Conservation (phyloP, 2,329 filamentous ascomycete species). For the Arthrobotrys megalospora region DNA sequence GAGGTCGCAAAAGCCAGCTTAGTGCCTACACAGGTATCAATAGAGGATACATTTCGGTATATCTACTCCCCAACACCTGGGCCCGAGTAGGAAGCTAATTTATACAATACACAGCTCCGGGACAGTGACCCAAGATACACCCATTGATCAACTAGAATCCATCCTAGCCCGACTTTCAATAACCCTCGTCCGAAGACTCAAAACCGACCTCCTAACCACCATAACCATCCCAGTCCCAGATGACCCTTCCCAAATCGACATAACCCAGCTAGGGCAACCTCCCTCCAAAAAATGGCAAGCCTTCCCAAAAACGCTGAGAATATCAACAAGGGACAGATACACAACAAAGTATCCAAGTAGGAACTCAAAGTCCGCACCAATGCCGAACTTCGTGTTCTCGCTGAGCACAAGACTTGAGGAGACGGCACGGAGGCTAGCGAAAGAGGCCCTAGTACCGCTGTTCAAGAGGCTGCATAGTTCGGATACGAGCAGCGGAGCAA, state of each 20-base stretch:
- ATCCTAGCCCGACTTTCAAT: conserved; percentile 61
- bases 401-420: conserved; percentile 73
- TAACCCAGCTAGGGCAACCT: conserved; percentile 46
- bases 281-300: conserved; percentile 77
- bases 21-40: conserved; percentile 89
- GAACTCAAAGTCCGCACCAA: conserved; percentile 80
- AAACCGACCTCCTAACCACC: conserved; percentile 62
- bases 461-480: conserved; percentile 80
- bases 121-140: conserved; percentile 72
- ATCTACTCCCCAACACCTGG: conserved; percentile 71
- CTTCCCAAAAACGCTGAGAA: conserved; percentile 82
- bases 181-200: conserved; percentile 65
- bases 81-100: conserved; percentile 73
- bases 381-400: conserved; percentile 82
- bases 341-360: conserved; percentile 74
- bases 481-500: conserved; percentile 71
- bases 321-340: conserved; percentile 80
- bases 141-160: conserved; percentile 71
- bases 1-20: conserved; percentile 80
- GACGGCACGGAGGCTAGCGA: conserved; percentile 78
- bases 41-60: conserved; percentile 88
- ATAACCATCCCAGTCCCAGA: conserved; percentile 43
- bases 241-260: conserved; percentile 58
- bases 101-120: conserved; percentile 62
- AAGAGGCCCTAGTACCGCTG: conserved; percentile 78